Percentiles rank a stretch among this genome's conserved stretches.
Evolutionary conservation across 177 flowering plant species (phyloP).

Genomic region (Vitis hybrid): DNA sequence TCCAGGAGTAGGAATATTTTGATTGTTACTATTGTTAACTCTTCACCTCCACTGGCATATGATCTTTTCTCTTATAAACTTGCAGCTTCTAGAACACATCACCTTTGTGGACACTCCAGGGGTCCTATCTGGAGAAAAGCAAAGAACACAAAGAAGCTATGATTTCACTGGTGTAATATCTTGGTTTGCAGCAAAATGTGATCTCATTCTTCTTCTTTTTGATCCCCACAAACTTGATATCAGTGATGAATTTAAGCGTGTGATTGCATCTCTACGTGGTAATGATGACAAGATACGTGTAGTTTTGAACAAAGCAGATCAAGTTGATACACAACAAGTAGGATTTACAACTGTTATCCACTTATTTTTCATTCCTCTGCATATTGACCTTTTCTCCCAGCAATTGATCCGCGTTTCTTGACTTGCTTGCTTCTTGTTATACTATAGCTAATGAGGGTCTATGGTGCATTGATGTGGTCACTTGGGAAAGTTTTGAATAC

Average conservation of each 20-base stretch:
- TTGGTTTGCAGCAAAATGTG: constrained; percentile 99
- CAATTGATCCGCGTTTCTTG: not conserved
- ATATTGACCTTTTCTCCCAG: not conserved
- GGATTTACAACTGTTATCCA: constrained; percentile 1
- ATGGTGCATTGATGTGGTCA: constrained; percentile 99
- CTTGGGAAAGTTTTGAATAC: constrained; percentile 95
- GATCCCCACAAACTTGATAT: constrained; percentile 97
- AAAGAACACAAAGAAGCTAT: constrained; percentile 87
- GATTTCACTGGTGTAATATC: constrained; percentile 97
- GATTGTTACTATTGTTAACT: not conserved
- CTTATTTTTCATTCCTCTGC: not conserved
- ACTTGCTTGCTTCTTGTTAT: not conserved
- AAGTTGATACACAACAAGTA: constrained; percentile 96
- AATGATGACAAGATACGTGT: constrained; percentile 98
- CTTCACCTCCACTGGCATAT: not conserved
- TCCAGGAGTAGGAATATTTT: not conserved
- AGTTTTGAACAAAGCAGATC: constrained; percentile 95
- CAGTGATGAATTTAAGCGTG: constrained; percentile 95
- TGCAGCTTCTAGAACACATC: constrained; percentile 82
- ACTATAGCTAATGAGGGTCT: constrained; percentile 64
- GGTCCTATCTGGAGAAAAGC: constrained; percentile 95
- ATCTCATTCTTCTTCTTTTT: constrained; percentile 87
- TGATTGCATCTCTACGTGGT: constrained; percentile 86
- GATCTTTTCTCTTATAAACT: not conserved
- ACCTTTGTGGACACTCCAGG: constrained; percentile 98